Conservation (phyloP, 116 monocot genomes). For the Thalassia testudinum region DNA sequence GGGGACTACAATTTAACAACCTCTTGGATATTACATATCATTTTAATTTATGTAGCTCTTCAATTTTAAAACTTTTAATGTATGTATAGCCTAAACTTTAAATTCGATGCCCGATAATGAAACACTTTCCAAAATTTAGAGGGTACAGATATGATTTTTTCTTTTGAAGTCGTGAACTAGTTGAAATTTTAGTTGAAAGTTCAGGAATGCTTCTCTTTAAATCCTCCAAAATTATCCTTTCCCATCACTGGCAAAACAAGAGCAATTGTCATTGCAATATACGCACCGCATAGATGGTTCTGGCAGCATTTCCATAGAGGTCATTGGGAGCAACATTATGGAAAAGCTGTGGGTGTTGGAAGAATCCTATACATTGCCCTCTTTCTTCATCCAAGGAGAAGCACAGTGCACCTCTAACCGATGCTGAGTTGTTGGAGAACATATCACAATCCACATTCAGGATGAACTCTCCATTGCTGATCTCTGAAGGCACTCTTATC, state of each 20-base stretch:
- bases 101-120: too few species aligned
- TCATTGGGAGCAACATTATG: slow-evolving; percentile 25
- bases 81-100: too few species aligned
- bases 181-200: too few species aligned
- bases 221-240: neutral
- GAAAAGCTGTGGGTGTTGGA: slow-evolving; percentile 35
- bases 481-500: slow-evolving; percentile 26
- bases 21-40: too few species aligned
- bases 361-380: slow-evolving; percentile 20
- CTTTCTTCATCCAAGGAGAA: slow-evolving; percentile 32
- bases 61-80: too few species aligned
- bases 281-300: slow-evolving; percentile 11
- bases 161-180: too few species aligned
- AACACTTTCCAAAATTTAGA: too few species aligned
- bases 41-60: too few species aligned
- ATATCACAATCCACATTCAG: slow-evolving; percentile 56
- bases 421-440: slow-evolving; percentile 33
- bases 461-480: slow-evolving; percentile 35
- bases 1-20: too few species aligned
- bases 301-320: slow-evolving; percentile 20
- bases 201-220: too few species aligned
- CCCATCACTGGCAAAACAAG: too few species aligned
- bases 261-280: neutral
- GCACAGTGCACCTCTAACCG: slow-evolving; percentile 35
- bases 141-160: too few species aligned